Percentiles rank a stretch among this genome's conserved stretches.
Evolutionary conservation across 2,329 filamentous ascomycete genomes (phyloP).

Genomic region (Apiospora hydei): DNA sequence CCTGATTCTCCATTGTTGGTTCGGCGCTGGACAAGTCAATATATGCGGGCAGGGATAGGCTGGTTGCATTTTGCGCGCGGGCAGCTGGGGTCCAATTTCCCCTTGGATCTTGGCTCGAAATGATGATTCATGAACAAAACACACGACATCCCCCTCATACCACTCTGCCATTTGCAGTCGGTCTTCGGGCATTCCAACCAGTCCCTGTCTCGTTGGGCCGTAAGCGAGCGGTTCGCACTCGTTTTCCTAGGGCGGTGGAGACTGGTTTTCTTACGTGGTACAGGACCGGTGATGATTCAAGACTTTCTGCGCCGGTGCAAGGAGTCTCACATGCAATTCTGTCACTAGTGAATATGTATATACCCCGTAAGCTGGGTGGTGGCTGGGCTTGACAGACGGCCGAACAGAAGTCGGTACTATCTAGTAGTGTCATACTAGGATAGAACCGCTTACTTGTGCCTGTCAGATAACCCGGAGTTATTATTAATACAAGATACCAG

Average conservation of each 20-base stretch:
- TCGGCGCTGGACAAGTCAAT: background rate
- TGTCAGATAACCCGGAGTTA: background rate
- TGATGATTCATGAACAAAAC: conserved; percentile 27
- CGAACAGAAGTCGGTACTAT: background rate
- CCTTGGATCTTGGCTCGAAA: conserved; percentile 23
- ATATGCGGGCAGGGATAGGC: conserved; percentile 17
- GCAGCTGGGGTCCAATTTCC: conserved; percentile 14
- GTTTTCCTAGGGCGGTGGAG: background rate
- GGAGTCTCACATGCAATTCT: conserved; percentile 12
- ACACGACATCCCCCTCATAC: background rate
- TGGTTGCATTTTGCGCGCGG: background rate
- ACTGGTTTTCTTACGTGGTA: background rate
- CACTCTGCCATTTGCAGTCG: background rate
- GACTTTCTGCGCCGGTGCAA: conserved; percentile 31
- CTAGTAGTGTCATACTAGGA: background rate
- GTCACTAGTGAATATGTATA: background rate
- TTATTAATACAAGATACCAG: background rate
- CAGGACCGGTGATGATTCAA: conserved; percentile 25
- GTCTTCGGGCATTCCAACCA: conserved; percentile 10
- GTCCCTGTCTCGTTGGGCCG: background rate
- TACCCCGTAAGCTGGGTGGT: background rate
- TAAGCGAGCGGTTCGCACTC: conserved; percentile 8
- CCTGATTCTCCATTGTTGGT: background rate
- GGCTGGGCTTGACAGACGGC: background rate
- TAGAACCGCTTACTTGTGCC: background rate